Percentiles rank a stretch among this genome's conserved stretches.
Conservation (phyloP, 1,284 basidiomycete species). For the Gomphus sp. region DNA sequence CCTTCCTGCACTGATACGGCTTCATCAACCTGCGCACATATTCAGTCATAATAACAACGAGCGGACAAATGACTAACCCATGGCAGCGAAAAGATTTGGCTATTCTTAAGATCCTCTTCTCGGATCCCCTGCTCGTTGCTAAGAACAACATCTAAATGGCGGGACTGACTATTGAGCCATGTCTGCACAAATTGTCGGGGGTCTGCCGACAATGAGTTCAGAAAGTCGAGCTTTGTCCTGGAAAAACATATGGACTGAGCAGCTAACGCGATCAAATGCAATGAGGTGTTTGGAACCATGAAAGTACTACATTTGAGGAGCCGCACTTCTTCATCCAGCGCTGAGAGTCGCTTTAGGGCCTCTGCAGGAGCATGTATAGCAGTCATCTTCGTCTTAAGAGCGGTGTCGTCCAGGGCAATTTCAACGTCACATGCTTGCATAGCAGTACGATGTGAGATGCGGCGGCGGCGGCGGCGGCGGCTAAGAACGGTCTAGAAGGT, state of each 20-base stretch:
- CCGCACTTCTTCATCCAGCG: too few species aligned
- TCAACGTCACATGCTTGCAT: slow-evolving; percentile 80
- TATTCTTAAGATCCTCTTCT: slow-evolving; percentile 80
- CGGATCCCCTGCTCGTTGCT: slow-evolving; percentile 76
- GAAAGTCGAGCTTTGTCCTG: slow-evolving; percentile 13
- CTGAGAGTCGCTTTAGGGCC: too few species aligned
- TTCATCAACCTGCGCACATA: slow-evolving; percentile 41
- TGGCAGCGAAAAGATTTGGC: slow-evolving; percentile 39
- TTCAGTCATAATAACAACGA: not conserved
- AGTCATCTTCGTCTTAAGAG: slow-evolving; percentile 55
- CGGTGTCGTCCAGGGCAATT: slow-evolving; percentile 79
- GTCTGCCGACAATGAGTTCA: slow-evolving; percentile 74
- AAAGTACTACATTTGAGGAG: too few species aligned
- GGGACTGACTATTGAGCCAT: slow-evolving; percentile 86
- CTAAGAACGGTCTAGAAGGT: too few species aligned
- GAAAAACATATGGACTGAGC: too few species aligned
- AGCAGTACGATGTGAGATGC: slow-evolving; percentile 26
- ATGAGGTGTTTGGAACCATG: too few species aligned
- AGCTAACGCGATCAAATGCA: too few species aligned
- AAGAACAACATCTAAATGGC: slow-evolving; percentile 84
- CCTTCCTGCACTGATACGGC: slow-evolving; percentile 17
- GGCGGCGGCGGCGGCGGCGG: too few species aligned
- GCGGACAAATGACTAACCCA: slow-evolving; percentile 29
- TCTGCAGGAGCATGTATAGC: slow-evolving; percentile 48
- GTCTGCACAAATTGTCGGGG: slow-evolving; percentile 79